Percentiles rank a stretch among this genome's conserved stretches.
phyloP scores from a whole-genome alignment of 2,329 filamentous ascomycete species.

The Ophiocordyceps camponoti-leonardi region DNA sequence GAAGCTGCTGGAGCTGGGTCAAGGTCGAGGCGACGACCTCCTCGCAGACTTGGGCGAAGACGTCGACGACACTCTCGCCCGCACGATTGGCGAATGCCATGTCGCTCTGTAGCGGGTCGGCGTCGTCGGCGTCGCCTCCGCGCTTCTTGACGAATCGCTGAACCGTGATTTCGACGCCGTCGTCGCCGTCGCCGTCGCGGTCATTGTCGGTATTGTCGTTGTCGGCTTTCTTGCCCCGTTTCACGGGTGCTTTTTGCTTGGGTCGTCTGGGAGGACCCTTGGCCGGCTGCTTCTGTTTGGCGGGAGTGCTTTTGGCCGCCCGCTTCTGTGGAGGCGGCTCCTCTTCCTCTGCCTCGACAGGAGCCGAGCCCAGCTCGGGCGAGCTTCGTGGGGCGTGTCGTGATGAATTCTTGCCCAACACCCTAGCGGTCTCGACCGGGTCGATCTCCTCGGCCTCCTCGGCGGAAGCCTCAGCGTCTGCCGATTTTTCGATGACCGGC shows the following conservation, averaged over 20 bases:
- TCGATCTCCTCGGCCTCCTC: constrained; percentile 26
- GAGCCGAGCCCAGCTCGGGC: constrained; percentile 21
- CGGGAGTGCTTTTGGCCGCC: constrained; percentile 19
- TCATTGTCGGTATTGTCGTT: not conserved
- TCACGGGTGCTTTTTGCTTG: not conserved
- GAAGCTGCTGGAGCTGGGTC: constrained; percentile 25
- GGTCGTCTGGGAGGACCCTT: not conserved
- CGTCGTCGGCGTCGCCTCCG: constrained; percentile 20
- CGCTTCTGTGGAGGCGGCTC: constrained; percentile 2
- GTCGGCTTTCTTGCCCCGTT: not conserved
- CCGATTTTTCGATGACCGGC: not conserved
- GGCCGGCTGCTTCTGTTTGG: constrained; percentile 19
- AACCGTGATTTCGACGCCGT: constrained; percentile 35
- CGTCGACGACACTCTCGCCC: constrained; percentile 45
- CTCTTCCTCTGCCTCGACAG: constrained; percentile 10
- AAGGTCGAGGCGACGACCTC: constrained; percentile 38
- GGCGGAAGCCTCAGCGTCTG: constrained; percentile 5
- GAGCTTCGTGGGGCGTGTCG: constrained; percentile 18
- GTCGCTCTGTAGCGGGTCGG: constrained; percentile 28
- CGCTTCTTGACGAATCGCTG: constrained; percentile 36
- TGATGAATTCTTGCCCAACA: constrained; percentile 24
- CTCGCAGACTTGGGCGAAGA: constrained; percentile 42
- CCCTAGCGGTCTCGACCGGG: constrained; percentile 22
- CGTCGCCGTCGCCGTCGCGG: constrained; percentile 8
- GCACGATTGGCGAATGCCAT: constrained; percentile 35